A percentile compares a stretch with the other conserved stretches of the same genome.
These are phyloP conservation scores for Barnettozyma sp. DNA, from an alignment of 805 yeast species.

Conservation along the genomic window DNA sequence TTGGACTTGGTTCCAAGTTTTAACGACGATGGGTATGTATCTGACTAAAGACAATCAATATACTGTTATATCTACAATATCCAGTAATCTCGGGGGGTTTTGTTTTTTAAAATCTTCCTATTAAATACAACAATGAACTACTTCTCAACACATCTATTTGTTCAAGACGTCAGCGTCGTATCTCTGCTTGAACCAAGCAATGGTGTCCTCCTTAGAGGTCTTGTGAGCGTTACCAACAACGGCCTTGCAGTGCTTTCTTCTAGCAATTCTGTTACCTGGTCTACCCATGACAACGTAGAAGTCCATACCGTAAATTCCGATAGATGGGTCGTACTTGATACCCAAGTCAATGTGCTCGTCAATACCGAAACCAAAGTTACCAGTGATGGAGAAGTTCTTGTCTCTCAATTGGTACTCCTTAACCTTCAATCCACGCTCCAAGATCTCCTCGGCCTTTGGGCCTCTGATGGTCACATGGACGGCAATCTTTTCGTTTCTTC, in stretches of 20 bases:
- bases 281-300: slow-evolving; percentile 99
- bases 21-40: slow-evolving; percentile 23
- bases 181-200: slow-evolving; percentile 98
- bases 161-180: slow-evolving; percentile 97
- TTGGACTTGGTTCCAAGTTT: slow-evolving; percentile 21
- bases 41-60: slow-evolving; percentile 17
- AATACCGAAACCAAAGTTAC: slow-evolving; percentile 99
- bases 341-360: slow-evolving; percentile 99
- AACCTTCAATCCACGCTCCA: slow-evolving; percentile 99
- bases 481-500: slow-evolving; percentile 99
- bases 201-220: slow-evolving; percentile 88
- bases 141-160: slow-evolving; percentile 45
- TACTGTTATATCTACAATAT: too few species aligned
- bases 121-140: slow-evolving; percentile 18
- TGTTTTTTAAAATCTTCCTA: slow-evolving; percentile 8
- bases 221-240: slow-evolving; percentile 89
- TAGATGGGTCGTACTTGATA: slow-evolving; percentile 99
- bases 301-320: slow-evolving; percentile 99
- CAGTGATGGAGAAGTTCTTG: slow-evolving; percentile 96
- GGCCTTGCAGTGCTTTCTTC: slow-evolving; percentile 94
- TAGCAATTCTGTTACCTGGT: slow-evolving; percentile 97
- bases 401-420: slow-evolving; percentile 96
- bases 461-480: slow-evolving; percentile 99
- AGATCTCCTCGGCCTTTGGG: slow-evolving; percentile 99
- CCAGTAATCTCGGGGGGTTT: too few species aligned